Evolutionary conservation across 306 rosid genomes (phyloP).

Genomic region (Casuarina equisetifolia): DNA sequence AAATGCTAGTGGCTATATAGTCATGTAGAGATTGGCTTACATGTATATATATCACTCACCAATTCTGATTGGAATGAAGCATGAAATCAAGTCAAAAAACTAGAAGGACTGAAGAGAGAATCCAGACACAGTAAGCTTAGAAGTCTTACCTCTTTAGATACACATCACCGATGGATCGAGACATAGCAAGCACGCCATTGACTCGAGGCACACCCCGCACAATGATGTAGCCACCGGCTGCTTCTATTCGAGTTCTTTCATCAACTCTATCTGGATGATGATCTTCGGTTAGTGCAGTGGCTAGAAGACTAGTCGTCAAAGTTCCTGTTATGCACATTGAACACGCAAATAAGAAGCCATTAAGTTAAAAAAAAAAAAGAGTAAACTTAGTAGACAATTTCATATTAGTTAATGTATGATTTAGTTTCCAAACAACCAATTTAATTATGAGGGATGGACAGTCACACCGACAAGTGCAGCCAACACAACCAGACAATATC

Average conservation of each 20-base stretch:
- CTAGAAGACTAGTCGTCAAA: background rate
- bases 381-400: background rate
- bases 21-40: background rate
- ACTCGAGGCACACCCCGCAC: slow-evolving; percentile 6
- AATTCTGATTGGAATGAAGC: background rate
- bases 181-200: slow-evolving; percentile 6
- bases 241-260: slow-evolving; percentile 12
- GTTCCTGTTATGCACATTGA: background rate
- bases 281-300: background rate
- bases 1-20: too few relatives aligned
- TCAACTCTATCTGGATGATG: slow-evolving; percentile 19
- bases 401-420: background rate
- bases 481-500: too few relatives aligned
- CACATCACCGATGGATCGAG: slow-evolving; percentile 7
- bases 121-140: background rate
- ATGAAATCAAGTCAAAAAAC: background rate
- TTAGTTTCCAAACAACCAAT: background rate
- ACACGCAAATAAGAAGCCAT: background rate
- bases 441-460: too few relatives aligned
- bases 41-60: background rate
- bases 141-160: slow-evolving; percentile 6
- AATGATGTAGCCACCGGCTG: slow-evolving; percentile 10
- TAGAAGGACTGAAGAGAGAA: background rate
- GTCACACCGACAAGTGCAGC: too few relatives aligned
- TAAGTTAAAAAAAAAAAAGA: background rate